These are phyloP conservation scores for Phycomyces blakesleeanus DNA, from an alignment of 192 early-diverging fungal species.

Conservation along the genomic window DNA sequence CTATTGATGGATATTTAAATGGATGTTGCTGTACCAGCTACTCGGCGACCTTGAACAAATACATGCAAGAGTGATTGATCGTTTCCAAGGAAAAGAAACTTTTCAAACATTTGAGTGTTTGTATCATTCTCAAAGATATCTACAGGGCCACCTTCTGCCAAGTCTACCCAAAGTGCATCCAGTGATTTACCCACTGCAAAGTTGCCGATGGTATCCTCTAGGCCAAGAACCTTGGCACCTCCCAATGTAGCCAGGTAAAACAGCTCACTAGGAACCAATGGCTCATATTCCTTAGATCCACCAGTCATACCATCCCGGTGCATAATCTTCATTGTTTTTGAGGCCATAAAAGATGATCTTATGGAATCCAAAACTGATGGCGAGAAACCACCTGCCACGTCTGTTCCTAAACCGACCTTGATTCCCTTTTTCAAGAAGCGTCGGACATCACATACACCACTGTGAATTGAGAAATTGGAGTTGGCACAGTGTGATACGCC, in stretches of 20 bases:
- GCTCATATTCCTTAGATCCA: constrained; percentile 30
- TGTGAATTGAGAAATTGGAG: constrained; percentile 83
- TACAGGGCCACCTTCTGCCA: constrained; percentile 42
- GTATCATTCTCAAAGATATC: constrained; percentile 65
- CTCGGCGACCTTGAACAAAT: constrained; percentile 69
- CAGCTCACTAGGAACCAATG: constrained; percentile 65
- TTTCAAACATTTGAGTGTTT: constrained; percentile 62
- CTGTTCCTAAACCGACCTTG: constrained; percentile 92
- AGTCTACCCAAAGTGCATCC: constrained; percentile 82
- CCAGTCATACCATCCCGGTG: constrained; percentile 7
- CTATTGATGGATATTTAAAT: no score
- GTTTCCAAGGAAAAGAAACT: constrained; percentile 90
- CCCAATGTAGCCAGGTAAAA: constrained; percentile 89
- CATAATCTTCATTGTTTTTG: constrained; percentile 57
- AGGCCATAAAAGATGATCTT: constrained; percentile 73
- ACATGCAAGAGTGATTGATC: constrained; percentile 81
- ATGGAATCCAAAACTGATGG: constrained; percentile 86
- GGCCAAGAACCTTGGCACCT: constrained; percentile 77
- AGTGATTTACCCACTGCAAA: constrained; percentile 85
- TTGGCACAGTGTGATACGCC: constrained; percentile 91
- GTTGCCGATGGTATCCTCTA: constrained; percentile 74
- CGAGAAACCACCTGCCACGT: constrained; percentile 86
- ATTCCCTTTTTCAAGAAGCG: constrained; percentile 65
- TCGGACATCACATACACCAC: constrained; percentile 79
- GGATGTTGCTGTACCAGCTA: constrained; percentile 30